Base-by-base conservation (phyloP, 768 basidiomycete species). In the Trametes elegans region DNA sequence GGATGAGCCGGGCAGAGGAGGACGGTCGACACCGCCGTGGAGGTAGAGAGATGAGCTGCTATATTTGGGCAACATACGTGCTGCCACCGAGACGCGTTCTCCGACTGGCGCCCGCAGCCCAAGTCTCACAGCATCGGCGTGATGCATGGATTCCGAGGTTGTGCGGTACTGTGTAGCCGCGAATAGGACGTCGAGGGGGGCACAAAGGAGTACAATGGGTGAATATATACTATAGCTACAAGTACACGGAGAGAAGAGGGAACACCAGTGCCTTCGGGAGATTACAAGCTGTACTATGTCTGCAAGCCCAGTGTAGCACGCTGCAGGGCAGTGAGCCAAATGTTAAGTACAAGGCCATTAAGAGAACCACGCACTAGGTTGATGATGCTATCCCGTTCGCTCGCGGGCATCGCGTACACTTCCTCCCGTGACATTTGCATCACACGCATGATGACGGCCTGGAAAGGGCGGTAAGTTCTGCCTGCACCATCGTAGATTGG, bases 391-490 rank as follows among this genome's bases (percentile, higher is more conserved):
- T 82, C 78, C 24, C 88, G 78, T 63, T 95, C 92, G 5, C 77
- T 71, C 1, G 86, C 83, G 9, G 90, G 87, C 31, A 96, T 71
- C 58, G 76, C 74, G 45, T 84, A 82, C 54, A 97, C 85, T 67
- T 97, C 90, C 34, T 91, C 92, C 2, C 85, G 83, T 1, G 90
- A 88, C 85, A 98, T 88, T 31, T 81, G 74, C 51, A 94, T 64
- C 3, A 95, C 86, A 49, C 85, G 85, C 73, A 89, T 78, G 32
- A 95, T 83, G 71, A 92, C 82, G 34, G 80, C 80, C 87, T 86
- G 56, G 11, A 55, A 29, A 45, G 24, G 24, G 28, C 34, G 28
- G 6, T 23, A 39, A 5, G 7, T 21, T 53, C 43, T 47, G 49
- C 39, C 16, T 11, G 21, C n/a, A 57, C 5, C 43, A n/a, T 39